A percentile compares a stretch with the other conserved stretches of the same genome.
Evolutionary conservation across 768 basidiomycete genomes (phyloP).

Genomic region (Trametes cubensis): DNA sequence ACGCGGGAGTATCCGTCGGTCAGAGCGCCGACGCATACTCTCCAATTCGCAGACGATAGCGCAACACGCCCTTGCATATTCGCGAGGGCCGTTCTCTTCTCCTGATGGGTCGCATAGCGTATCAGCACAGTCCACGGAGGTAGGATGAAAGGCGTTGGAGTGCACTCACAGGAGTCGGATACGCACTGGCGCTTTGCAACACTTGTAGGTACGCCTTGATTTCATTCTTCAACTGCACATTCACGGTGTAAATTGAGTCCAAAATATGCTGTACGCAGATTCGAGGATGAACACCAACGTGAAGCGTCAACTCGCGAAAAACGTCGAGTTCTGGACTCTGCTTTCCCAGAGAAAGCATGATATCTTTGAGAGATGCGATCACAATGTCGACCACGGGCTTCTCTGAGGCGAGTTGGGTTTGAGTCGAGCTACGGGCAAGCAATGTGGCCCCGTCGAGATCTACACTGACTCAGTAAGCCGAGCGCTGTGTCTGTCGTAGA

Average conservation of each 20-base stretch:
- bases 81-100: neutral
- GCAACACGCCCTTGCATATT: neutral
- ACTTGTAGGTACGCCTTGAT: neutral
- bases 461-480: too few relatives aligned
- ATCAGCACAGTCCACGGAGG: neutral
- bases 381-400: neutral
- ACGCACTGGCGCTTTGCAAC: neutral
- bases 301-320: neutral
- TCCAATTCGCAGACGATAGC: neutral
- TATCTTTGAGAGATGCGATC: neutral
- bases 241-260: too few relatives aligned
- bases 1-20: neutral
- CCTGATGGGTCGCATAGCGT: neutral
- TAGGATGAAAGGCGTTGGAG: too few relatives aligned
- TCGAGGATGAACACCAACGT: neutral
- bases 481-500: neutral
- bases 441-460: too few relatives aligned
- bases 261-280: too few relatives aligned
- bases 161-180: neutral
- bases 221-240: neutral
- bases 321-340: neutral
- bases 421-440: too few relatives aligned
- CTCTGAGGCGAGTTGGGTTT: neutral
- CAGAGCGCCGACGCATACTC: neutral
- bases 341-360: neutral